A percentile compares a stretch with the other conserved stretches of the same genome.
These are phyloP conservation scores for Penicillium thymicola DNA, from an alignment of 2,329 filamentous ascomycete species.

Conservation along the genomic window DNA sequence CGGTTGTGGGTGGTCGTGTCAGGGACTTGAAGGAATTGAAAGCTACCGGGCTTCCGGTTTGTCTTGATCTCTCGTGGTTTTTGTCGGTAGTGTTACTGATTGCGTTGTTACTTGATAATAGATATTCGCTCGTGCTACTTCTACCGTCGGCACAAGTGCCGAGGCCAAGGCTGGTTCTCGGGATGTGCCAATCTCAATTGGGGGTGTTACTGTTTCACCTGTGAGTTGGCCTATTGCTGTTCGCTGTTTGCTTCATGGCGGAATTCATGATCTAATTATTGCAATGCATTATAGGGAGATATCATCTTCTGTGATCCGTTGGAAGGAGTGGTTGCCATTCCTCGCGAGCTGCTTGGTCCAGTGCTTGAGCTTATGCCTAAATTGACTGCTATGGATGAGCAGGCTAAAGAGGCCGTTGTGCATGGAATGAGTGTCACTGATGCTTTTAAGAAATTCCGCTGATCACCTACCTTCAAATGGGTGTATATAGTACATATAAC, in stretches of 20 bases:
- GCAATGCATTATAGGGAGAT: conserved; percentile 50
- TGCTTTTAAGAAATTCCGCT: conserved; percentile 60
- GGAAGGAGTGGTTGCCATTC: conserved; percentile 70
- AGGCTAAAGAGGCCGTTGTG: conserved; percentile 63
- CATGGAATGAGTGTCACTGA: conserved; percentile 61
- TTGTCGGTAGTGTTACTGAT: conserved; percentile 7
- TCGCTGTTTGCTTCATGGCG: neutral
- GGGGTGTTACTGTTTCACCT: conserved; percentile 42
- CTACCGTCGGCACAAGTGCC: conserved; percentile 46
- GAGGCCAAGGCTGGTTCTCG: conserved; percentile 43
- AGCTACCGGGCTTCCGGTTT: conserved; percentile 55
- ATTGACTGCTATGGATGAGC: conserved; percentile 53
- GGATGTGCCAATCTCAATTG: conserved; percentile 41
- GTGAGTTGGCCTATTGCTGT: conserved; percentile 27
- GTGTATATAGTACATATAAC: neutral
- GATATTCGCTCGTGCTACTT: conserved; percentile 45
- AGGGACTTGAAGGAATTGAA: conserved; percentile 63
- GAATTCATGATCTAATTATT: neutral
- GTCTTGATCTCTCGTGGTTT: neutral
- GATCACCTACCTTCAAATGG: neutral
- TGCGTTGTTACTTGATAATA: conserved; percentile 14
- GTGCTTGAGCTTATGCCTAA: conserved; percentile 61
- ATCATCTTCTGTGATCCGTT: conserved; percentile 66
- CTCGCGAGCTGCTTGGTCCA: conserved; percentile 56
- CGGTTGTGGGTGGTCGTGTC: conserved; percentile 66